Percentiles rank a stretch among this genome's conserved stretches.
These are phyloP conservation scores for Cyclanthera cordifolia DNA, from an alignment of 306 rosid genomes.

Conservation along the genomic window DNA sequence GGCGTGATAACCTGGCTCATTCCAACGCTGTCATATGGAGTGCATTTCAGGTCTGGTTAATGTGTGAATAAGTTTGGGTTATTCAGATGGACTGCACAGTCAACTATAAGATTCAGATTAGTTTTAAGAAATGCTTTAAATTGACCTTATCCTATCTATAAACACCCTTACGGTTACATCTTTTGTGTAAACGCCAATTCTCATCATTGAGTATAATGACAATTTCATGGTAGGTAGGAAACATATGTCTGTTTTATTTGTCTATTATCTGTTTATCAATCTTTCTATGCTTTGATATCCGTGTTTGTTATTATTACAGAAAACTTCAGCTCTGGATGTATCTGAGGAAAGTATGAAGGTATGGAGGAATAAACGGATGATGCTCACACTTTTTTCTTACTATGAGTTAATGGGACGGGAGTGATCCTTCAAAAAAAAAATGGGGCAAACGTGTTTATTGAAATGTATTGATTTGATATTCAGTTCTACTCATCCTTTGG, in stretches of 20 bases:
- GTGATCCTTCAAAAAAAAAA: no score
- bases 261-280: not conserved
- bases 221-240: not conserved
- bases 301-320: conserved; percentile 1
- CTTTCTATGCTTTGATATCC: not conserved
- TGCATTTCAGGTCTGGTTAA: not conserved
- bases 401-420: not conserved
- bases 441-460: not conserved
- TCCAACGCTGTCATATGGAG: not conserved
- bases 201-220: not conserved
- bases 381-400: not conserved
- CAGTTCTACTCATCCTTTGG: no score
- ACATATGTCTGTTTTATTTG: not conserved
- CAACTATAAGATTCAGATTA: not conserved
- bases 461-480: not conserved
- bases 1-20: no score
- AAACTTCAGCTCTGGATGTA: conserved; percentile 12
- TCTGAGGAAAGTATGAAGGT: conserved; percentile 13
- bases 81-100: not conserved
- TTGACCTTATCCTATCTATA: not conserved
- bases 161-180: not conserved
- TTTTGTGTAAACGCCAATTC: not conserved
- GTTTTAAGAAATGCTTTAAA: not conserved
- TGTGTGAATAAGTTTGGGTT: not conserved
- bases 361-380: not conserved